Conservation (phyloP, 179 eudicot species). For the Patellifolia procumbens region DNA sequence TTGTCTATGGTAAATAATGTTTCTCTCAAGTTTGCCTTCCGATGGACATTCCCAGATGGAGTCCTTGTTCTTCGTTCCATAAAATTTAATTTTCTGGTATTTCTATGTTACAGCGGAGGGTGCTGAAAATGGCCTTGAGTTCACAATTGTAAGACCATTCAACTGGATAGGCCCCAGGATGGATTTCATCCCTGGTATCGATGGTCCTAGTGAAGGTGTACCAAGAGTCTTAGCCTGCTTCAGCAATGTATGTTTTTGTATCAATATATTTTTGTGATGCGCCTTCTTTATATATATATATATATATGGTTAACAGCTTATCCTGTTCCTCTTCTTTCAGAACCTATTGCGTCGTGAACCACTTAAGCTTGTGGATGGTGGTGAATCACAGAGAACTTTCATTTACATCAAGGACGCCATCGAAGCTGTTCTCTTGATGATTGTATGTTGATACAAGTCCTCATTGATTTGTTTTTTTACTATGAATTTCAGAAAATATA, state of each 20-base stretch:
- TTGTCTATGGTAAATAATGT: conserved; percentile 60
- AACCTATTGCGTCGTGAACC: conserved; percentile 89
- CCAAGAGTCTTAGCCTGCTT: conserved; percentile 98
- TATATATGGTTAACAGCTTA: neutral
- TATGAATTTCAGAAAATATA: neutral
- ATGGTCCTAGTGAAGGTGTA: conserved; percentile 98
- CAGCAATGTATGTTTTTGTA: conserved; percentile 65
- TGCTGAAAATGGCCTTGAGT: conserved; percentile 92
- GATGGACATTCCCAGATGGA: neutral
- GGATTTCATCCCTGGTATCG: conserved; percentile 99
- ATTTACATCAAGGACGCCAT: conserved; percentile 94
- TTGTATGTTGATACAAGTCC: conserved; percentile 49
- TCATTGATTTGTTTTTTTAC: neutral
- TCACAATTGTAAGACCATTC: conserved; percentile 94
- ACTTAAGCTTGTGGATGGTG: conserved; percentile 97
- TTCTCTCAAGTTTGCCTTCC: neutral
- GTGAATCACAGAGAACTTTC: conserved; percentile 93
- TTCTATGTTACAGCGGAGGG: conserved; percentile 74
- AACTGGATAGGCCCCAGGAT: conserved; percentile 99
- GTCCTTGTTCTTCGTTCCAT: neutral
- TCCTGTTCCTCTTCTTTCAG: conserved; percentile 35
- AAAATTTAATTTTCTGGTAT: neutral
- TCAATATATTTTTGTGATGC: neutral
- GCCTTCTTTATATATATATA: too few relatives aligned
- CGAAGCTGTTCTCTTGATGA: conserved; percentile 92